These are phyloP conservation scores for Dianthus caryophyllus DNA, from an alignment of 148 eudicot species.

Conservation along the genomic window DNA sequence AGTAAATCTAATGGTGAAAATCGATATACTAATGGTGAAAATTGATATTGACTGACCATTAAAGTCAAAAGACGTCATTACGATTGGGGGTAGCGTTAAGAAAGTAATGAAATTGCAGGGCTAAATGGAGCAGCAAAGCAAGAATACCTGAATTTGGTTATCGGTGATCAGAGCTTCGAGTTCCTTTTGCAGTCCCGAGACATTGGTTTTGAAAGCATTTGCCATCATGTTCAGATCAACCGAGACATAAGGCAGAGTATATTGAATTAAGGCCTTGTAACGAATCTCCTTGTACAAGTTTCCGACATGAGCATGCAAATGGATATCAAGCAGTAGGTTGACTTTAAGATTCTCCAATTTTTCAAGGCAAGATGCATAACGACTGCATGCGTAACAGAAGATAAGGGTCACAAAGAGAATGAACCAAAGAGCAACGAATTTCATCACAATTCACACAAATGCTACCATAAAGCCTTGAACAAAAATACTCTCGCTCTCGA, in stretches of 20 bases:
- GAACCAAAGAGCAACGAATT: constrained; percentile 12
- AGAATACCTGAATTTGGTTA: constrained; percentile 80
- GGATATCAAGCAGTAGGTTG: constrained; percentile 79
- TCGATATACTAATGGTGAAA: too few relatives aligned
- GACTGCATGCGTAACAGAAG: constrained; percentile 39
- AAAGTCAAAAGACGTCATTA: too few relatives aligned
- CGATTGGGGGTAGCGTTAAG: too few relatives aligned
- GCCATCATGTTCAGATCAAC: constrained; percentile 97
- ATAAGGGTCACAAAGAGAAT: constrained; percentile 4
- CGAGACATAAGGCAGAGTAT: constrained; percentile 83
- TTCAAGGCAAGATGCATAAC: constrained; percentile 83
- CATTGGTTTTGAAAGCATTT: constrained; percentile 74
- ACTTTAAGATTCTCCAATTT: constrained; percentile 80
- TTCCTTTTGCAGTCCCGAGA: constrained; percentile 75
- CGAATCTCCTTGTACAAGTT: constrained; percentile 72
- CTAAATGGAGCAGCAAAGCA: not conserved
- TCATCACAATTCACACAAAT: constrained; percentile 10
- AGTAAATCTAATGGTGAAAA: too few relatives aligned
- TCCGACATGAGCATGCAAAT: constrained; percentile 86
- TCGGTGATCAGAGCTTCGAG: constrained; percentile 84
- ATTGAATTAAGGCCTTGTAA: constrained; percentile 89
- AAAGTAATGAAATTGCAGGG: too few relatives aligned
- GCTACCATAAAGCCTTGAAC: not conserved
- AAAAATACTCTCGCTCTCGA: not conserved
- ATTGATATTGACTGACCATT: too few relatives aligned